Evolutionary conservation across 1,139 yeast genomes (phyloP).

Genomic region (Zygoascus sp.): DNA sequence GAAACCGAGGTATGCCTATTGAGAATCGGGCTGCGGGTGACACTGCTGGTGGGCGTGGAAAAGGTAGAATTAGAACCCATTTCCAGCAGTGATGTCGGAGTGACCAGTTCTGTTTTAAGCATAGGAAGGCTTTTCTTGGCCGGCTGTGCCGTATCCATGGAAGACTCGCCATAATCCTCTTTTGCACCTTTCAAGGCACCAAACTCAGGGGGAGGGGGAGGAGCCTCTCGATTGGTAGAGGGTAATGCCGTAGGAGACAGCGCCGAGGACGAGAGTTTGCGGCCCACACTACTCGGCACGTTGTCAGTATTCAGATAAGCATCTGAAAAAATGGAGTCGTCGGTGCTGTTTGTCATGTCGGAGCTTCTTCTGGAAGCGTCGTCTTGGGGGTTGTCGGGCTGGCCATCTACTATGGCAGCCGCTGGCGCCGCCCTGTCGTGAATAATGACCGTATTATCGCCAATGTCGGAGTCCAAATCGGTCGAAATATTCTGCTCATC

Average conservation of each 20-base stretch:
- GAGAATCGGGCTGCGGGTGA: neutral
- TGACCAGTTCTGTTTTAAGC: slow-evolving; percentile 12
- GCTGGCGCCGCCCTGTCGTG: slow-evolving; percentile 17
- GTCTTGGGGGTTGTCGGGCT: no score
- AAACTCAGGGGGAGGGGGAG: neutral
- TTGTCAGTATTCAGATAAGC: slow-evolving; percentile 25
- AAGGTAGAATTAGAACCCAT: neutral
- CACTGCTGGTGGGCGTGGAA: neutral
- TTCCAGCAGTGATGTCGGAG: slow-evolving; percentile 5
- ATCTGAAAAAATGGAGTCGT: slow-evolving; percentile 23
- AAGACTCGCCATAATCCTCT: no score
- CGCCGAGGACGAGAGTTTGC: slow-evolving; percentile 15
- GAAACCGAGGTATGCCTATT: neutral
- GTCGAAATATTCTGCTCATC: neutral
- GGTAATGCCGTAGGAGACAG: neutral
- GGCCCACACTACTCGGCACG: slow-evolving; percentile 21
- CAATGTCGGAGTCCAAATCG: slow-evolving; percentile 15
- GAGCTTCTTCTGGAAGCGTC: neutral
- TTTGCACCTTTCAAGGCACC: neutral
- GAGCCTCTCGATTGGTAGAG: neutral
- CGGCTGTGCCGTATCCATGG: no score
- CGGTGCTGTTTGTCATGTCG: neutral
- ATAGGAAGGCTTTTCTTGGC: neutral
- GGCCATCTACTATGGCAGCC: no score
- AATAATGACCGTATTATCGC: slow-evolving; percentile 18